Conservation (phyloP, 495 filamentous ascomycete species). For the Aspergillus heteromorphus region DNA sequence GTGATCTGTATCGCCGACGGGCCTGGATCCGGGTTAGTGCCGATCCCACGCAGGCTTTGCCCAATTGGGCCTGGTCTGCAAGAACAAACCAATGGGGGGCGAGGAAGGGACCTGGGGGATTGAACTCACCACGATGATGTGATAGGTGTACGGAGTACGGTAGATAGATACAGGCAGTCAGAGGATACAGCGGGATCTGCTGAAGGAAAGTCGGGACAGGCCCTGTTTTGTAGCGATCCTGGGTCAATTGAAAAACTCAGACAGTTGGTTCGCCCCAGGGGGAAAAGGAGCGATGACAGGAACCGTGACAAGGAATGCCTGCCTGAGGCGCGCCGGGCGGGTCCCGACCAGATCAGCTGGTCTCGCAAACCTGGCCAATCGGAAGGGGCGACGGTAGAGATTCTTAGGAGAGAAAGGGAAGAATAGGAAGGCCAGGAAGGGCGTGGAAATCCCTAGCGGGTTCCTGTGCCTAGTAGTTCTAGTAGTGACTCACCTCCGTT, state of each 20-base stretch:
- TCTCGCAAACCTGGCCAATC: conserved; percentile 12
- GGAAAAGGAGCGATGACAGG: background rate
- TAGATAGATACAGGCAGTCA: too few species aligned
- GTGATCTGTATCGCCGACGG: conserved; percentile 10
- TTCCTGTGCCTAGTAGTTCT: background rate
- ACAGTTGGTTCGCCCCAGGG: too few species aligned
- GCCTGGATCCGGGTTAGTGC: conserved; percentile 14
- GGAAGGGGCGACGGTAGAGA: background rate
- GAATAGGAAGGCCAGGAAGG: conserved; percentile 11
- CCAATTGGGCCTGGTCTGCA: too few species aligned
- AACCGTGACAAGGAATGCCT: background rate
- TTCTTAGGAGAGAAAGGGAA: conserved; percentile 18
- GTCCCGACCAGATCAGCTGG: conserved; percentile 10
- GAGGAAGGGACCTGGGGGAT: too few species aligned
- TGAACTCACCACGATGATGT: too few species aligned
- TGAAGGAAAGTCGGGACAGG: too few species aligned
- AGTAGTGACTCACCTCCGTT: conserved; percentile 15
- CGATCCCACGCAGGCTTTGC: conserved; percentile 10
- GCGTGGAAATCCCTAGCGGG: conserved; percentile 7
- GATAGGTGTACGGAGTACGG: too few species aligned
- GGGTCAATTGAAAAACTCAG: background rate
- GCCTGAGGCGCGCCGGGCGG: background rate
- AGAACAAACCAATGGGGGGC: conserved; percentile 2
- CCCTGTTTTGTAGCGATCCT: background rate
- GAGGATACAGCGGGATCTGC: too few species aligned